Evolutionary conservation across 2,329 filamentous ascomycete species (phyloP).

Genomic region (Tolypocladium pustulatum): DNA sequence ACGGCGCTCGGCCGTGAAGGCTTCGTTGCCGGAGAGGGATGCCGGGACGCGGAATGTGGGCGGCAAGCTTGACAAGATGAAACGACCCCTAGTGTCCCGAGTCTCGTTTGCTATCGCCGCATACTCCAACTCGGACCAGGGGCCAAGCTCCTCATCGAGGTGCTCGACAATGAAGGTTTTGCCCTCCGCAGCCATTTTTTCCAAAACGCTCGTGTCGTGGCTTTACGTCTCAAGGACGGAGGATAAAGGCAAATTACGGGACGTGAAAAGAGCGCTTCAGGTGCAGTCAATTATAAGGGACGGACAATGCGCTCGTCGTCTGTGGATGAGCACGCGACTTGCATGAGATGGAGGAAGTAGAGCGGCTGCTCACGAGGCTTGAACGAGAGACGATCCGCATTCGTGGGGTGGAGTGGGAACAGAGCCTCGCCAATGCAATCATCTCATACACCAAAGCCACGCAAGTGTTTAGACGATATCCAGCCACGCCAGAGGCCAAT

Average conservation of each 20-base stretch:
- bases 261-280: neutral
- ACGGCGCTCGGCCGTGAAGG: slow-evolving; percentile 61
- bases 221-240: neutral
- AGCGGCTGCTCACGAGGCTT: neutral
- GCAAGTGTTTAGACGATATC: neutral
- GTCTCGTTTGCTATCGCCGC: slow-evolving; percentile 77
- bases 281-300: neutral
- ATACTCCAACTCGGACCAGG: slow-evolving; percentile 94
- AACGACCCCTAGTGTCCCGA: slow-evolving; percentile 51
- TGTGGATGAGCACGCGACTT: neutral
- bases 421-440: neutral
- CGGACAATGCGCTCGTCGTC: neutral
- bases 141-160: slow-evolving; percentile 85
- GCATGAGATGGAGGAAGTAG: neutral
- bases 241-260: too few relatives aligned
- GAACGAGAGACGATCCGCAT: neutral
- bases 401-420: neutral
- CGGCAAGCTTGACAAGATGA: slow-evolving; percentile 76
- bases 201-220: neutral
- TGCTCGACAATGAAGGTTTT: slow-evolving; percentile 94
- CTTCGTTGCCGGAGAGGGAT: slow-evolving; percentile 41
- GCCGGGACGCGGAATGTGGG: slow-evolving; percentile 54
- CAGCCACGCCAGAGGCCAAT: neutral
- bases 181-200: slow-evolving; percentile 25
- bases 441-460: neutral